A percentile compares a stretch with the other conserved stretches of the same genome.
Evolutionary conservation across 1,139 yeast genomes (phyloP).

Genomic region (Yamadazyma atlantica): DNA sequence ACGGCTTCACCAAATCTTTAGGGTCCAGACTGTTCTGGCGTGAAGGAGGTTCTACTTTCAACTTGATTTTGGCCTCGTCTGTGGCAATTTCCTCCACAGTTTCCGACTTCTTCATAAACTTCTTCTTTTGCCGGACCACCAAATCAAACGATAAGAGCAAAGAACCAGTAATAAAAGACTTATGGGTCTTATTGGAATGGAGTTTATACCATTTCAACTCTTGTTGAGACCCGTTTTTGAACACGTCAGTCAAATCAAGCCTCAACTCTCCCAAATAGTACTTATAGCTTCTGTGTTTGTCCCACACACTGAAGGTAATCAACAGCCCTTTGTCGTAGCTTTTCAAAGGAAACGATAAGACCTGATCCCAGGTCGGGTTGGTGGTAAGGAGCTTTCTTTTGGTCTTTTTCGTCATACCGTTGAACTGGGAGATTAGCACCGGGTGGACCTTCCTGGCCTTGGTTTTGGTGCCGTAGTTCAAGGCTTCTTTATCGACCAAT

Average conservation of each 20-base stretch:
- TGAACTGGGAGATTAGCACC: conserved; percentile 34
- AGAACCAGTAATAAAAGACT: conserved; percentile 58
- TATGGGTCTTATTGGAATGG: conserved; percentile 45
- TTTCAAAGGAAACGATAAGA: conserved; percentile 32
- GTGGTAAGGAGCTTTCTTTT: conserved; percentile 35
- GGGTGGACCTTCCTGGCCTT: conserved; percentile 31
- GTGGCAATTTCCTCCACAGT: conserved; percentile 6
- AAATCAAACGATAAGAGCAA: conserved; percentile 52
- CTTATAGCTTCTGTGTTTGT: conserved; percentile 42
- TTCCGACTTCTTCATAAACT: conserved; percentile 6
- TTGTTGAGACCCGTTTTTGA: conserved; percentile 23
- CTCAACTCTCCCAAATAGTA: conserved; percentile 60
- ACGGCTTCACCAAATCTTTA: conserved; percentile 5
- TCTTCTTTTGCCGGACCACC: conserved; percentile 22
- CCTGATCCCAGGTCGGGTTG: conserved; percentile 49
- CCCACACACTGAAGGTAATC: conserved; percentile 43
- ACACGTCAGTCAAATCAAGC: conserved; percentile 44
- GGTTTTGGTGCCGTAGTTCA: conserved; percentile 9
- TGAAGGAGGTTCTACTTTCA: conserved; percentile 24
- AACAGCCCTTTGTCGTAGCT: conserved; percentile 29
- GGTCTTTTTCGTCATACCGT: conserved; percentile 29
- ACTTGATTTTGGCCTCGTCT: conserved; percentile 6
- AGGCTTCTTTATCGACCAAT: conserved; percentile 21
- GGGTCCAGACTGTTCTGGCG: conserved; percentile 10
- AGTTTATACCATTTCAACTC: conserved; percentile 53